Base-by-base conservation (phyloP, 2,329 filamentous ascomycete genomes). In the Metarhizium anisopliae region DNA sequence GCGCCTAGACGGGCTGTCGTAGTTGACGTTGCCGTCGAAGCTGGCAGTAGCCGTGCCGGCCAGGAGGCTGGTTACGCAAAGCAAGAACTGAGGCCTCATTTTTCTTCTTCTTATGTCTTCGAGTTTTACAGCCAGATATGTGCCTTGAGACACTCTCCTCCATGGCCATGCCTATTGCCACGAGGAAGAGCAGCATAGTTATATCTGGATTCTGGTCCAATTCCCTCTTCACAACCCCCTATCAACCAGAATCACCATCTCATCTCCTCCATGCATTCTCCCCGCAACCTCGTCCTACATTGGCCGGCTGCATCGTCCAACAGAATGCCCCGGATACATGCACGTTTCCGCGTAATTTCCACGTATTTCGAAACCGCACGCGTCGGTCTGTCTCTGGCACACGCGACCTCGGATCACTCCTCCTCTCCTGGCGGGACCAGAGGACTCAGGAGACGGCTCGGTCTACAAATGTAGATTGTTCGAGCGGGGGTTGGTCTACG, bases 1-100 rank as follows among this genome's bases (percentile, higher is more conserved):
- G 47, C 84, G 78, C 45, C 79, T 75, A 1, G 85, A 89, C 6
- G 86, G 85, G 62, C 81, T 85, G 52, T 77, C 74, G 66, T 87
- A 89, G 70, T 88, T 88, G 58, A 88, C 66, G 65, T 88, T 88
- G 4, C 68, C 68, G 6, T 66, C 61, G 52, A 60, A 64, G 58
- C 53, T 57, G 35, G 56, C 59, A 7, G 6, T 14, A 6, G 57
- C 54, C 4, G 51, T 11, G 13, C 30, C 54, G 14, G 10, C 35
- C 32, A 56, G 53, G 16, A 55, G 53, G 50, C 51, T 30, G 29
- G 50, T 32, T 38, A 40, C 47, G 16, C n/a, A 38, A 18, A 56
- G 50, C 25, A 56, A 49, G 7, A 42, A 35, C 10, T 32, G 18
- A 30, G 50, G 43, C 47, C n/a, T 52, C 59, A 59, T 59, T 43